Evolutionary conservation across 75 land plant species (phyloP).

Genomic region (Cupressus sempervirens): DNA sequence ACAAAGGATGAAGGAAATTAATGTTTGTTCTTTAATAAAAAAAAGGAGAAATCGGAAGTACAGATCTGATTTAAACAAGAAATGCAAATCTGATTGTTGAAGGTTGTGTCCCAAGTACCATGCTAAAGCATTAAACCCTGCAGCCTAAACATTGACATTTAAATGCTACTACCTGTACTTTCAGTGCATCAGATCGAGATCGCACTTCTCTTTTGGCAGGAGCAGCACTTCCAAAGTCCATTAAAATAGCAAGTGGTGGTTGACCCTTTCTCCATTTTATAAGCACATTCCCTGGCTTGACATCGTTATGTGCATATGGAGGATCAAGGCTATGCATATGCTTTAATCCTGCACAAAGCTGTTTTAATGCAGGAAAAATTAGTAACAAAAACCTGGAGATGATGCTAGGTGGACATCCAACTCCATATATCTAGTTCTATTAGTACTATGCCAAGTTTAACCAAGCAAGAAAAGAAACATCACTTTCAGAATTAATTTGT

Average conservation of each 20-base stretch:
- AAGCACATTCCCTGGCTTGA: slow-evolving; percentile 94
- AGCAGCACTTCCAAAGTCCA: slow-evolving; percentile 98
- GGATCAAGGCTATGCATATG: slow-evolving; percentile 91
- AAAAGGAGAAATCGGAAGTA: too few relatives aligned
- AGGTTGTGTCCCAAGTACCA: too few relatives aligned
- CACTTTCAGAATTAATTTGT: background rate
- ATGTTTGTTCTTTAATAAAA: too few relatives aligned
- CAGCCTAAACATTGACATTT: background rate
- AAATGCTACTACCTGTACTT: slow-evolving; percentile 61
- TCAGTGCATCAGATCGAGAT: slow-evolving; percentile 79
- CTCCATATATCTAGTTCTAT: background rate
- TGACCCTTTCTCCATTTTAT: slow-evolving; percentile 59
- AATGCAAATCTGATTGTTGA: too few relatives aligned
- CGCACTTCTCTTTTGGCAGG: slow-evolving; percentile 76
- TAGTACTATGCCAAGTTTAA: background rate
- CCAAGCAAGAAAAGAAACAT: background rate
- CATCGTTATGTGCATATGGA: slow-evolving; percentile 98
- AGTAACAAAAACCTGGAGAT: background rate
- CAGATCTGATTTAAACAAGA: too few relatives aligned
- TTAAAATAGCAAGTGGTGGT: slow-evolving; percentile 75
- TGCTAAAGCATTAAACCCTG: background rate
- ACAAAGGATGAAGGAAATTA: too few relatives aligned
- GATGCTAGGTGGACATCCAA: slow-evolving; percentile 4
- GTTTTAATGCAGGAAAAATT: slow-evolving; percentile 11
- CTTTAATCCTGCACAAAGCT: slow-evolving; percentile 97